These are phyloP conservation scores for Coprinopsis sp. DNA, from an alignment of 768 basidiomycete species.

Conservation along the genomic window DNA sequence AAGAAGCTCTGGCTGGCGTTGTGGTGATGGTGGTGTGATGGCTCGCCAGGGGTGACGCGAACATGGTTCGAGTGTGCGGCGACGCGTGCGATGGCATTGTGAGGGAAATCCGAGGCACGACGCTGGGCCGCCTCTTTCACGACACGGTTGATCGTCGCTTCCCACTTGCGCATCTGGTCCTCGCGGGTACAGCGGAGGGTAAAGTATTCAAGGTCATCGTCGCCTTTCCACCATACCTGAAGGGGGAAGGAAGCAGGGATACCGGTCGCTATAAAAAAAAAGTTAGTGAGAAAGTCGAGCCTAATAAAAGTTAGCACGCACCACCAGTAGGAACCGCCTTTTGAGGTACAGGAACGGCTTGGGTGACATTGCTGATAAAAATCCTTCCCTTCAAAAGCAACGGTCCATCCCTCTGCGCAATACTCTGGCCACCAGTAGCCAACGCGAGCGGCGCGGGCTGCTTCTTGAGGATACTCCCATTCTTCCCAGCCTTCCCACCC, in stretches of 20 bases:
- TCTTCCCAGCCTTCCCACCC: constrained; percentile 76
- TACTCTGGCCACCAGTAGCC: constrained; percentile 41
- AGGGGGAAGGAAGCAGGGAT: constrained; percentile 66
- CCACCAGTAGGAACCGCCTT: constrained; percentile 57
- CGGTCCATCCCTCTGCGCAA: constrained; percentile 68
- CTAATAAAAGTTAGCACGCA: constrained; percentile 30
- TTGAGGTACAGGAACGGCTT: constrained; percentile 61
- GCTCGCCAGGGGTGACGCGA: not conserved
- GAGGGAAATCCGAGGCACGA: constrained; percentile 55
- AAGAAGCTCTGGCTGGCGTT: constrained; percentile 42
- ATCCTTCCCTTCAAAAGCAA: constrained; percentile 94
- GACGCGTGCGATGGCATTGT: constrained; percentile 44
- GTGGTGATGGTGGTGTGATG: constrained; percentile 28
- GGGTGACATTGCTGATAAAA: constrained; percentile 92
- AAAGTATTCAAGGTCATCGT: constrained; percentile 90
- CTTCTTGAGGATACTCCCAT: constrained; percentile 88
- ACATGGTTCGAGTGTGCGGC: constrained; percentile 15
- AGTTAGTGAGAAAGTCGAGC: constrained; percentile 3
- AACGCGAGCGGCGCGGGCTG: constrained; percentile 46
- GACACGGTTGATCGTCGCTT: constrained; percentile 80
- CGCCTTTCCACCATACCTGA: constrained; percentile 92
- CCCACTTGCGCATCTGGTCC: constrained; percentile 92
- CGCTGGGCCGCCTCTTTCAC: constrained; percentile 74
- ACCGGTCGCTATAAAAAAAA: constrained; percentile 35
- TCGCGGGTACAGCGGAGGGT: constrained; percentile 89